These are phyloP conservation scores for Colletotrichum sojae DNA, from an alignment of 2,329 filamentous ascomycete species.

Conservation along the genomic window DNA sequence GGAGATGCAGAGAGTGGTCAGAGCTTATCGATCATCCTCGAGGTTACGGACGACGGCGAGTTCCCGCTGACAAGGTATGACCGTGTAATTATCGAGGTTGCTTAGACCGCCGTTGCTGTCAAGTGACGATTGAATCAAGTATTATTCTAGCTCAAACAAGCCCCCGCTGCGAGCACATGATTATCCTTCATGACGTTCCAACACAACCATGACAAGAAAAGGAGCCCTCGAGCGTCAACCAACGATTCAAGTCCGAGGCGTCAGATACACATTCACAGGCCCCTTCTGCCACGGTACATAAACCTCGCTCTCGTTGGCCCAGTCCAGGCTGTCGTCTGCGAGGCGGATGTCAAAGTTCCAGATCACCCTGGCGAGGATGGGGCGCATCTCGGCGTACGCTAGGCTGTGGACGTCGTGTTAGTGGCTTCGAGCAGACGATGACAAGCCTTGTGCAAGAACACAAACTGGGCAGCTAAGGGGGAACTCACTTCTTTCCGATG, in stretches of 20 bases:
- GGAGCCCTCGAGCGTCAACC: no score
- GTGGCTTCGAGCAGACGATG: neutral
- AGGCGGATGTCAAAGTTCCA: slow-evolving; percentile 20
- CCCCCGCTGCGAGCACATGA: no score
- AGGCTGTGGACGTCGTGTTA: neutral
- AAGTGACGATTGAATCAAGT: no score
- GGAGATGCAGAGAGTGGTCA: neutral
- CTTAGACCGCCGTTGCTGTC: neutral
- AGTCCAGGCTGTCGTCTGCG: neutral
- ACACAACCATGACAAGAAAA: no score
- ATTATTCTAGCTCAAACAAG: no score
- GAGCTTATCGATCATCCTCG: neutral
- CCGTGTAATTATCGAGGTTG: neutral
- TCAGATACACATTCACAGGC: slow-evolving; percentile 4
- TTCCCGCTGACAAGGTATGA: neutral
- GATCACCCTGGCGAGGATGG: neutral
- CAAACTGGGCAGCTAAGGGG: neutral
- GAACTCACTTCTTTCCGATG: slow-evolving; percentile 50
- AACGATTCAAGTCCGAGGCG: neutral
- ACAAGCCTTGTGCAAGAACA: no score
- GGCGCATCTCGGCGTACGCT: neutral
- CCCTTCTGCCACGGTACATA: slow-evolving; percentile 14
- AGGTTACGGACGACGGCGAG: neutral
- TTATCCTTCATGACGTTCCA: no score
- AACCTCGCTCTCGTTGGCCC: neutral